Conservation (phyloP, 371 early-diverging fungal species). For the Actinomortierella wolfii region DNA sequence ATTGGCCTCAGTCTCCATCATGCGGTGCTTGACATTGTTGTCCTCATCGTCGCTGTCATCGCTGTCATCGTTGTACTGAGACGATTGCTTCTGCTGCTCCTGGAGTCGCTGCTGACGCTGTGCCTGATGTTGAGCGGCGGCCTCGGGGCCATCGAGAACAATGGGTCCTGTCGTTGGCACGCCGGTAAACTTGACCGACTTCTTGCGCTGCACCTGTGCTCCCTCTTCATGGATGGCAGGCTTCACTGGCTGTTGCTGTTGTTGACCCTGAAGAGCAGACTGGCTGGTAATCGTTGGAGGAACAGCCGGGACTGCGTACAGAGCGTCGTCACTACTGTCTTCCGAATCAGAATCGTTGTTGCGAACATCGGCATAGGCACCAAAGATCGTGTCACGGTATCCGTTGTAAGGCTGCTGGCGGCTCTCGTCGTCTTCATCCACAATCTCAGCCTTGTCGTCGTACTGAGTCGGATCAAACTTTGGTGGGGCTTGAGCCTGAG, state of each 20-base stretch:
- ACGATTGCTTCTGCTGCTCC: slow-evolving; percentile 6
- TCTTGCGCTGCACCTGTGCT: slow-evolving; percentile 29
- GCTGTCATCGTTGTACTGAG: slow-evolving; percentile 7
- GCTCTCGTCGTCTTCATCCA: slow-evolving; percentile 15
- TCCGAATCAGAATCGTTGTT: slow-evolving; percentile 24
- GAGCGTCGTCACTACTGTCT: slow-evolving; percentile 10
- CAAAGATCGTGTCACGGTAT: slow-evolving; percentile 39
- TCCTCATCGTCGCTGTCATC: slow-evolving; percentile 12
- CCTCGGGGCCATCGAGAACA: slow-evolving; percentile 10
- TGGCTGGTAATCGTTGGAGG: slow-evolving; percentile 4
- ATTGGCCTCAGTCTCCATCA: slow-evolving; percentile 24
- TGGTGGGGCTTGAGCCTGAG: slow-evolving; percentile 6
- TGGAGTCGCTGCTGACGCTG: slow-evolving; percentile 23
- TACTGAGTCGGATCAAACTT: slow-evolving; percentile 24
- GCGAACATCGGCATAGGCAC: slow-evolving; percentile 20
- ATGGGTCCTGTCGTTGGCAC: slow-evolving; percentile 18
- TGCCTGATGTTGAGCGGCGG: slow-evolving; percentile 25
- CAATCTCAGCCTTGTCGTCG: slow-evolving; percentile 36
- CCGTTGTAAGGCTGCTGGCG: slow-evolving; percentile 23
- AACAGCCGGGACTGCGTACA: slow-evolving; percentile 8
- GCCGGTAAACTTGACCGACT: slow-evolving; percentile 35
- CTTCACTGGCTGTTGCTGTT: slow-evolving; percentile 3
- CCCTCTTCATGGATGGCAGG: slow-evolving; percentile 1
- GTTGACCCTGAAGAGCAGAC: slow-evolving; percentile 3
- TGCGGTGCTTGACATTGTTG: slow-evolving; percentile 17